Evolutionary conservation across 2,329 filamentous ascomycete genomes (phyloP).

Genomic region (Aspergillus quadricinctus): DNA sequence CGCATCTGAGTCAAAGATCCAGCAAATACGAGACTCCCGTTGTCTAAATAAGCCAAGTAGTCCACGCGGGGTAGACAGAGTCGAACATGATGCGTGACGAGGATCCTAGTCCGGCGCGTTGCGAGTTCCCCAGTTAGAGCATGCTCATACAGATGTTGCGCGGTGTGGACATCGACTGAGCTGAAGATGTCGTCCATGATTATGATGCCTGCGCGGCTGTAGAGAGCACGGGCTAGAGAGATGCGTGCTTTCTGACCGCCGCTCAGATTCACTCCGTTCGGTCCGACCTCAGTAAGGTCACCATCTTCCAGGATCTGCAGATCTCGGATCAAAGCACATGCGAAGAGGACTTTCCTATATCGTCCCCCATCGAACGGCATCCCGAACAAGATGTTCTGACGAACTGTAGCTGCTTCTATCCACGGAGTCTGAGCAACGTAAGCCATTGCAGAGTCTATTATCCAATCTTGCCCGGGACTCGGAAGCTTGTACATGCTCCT

Average conservation of each 20-base stretch:
- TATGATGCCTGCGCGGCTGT: conserved; percentile 69
- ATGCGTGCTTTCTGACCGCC: conserved; percentile 79
- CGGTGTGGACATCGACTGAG: conserved; percentile 72
- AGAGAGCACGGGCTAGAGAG: conserved; percentile 70
- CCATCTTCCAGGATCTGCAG: conserved; percentile 68
- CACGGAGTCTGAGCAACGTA: conserved; percentile 73
- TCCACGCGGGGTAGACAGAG: not conserved
- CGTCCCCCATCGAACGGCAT: conserved; percentile 61
- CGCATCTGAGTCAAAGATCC: not conserved
- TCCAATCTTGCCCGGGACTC: conserved; percentile 50
- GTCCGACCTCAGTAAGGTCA: conserved; percentile 71
- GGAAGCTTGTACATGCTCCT: conserved; percentile 36
- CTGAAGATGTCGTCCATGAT: conserved; percentile 78
- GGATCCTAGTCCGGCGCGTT: conserved; percentile 63
- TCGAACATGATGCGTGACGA: conserved; percentile 70
- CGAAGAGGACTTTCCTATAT: conserved; percentile 63
- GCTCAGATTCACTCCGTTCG: conserved; percentile 76
- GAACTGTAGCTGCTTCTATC: conserved; percentile 74
- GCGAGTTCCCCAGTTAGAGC: conserved; percentile 67
- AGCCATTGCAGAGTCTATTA: conserved; percentile 64
- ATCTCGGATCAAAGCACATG: conserved; percentile 69
- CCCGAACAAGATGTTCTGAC: conserved; percentile 71
- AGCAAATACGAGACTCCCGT: not conserved
- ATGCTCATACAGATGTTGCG: conserved; percentile 69
- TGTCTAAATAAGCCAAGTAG: not conserved